Percentiles rank a stretch among this genome's conserved stretches.
Conservation (phyloP, 768 basidiomycete species). For the Phlegmacium glaucopus region DNA sequence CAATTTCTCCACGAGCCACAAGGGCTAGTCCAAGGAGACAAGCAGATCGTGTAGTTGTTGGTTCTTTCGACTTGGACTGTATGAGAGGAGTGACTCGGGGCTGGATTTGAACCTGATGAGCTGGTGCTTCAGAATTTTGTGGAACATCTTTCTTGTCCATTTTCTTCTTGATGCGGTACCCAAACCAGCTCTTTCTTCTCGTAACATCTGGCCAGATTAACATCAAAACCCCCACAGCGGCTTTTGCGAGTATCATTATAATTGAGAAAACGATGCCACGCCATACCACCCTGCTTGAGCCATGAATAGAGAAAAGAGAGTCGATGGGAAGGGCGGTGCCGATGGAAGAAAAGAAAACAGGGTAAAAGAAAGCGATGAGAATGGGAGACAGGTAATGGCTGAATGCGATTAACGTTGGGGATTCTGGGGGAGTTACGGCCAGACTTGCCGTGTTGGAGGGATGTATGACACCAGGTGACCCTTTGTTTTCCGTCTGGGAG, state of each 20-base stretch:
- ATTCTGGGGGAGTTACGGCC: not conserved
- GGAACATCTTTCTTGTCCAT: not conserved
- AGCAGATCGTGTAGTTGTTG: constrained; percentile 24
- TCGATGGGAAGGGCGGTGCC: constrained; percentile 52
- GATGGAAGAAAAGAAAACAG: constrained; percentile 68
- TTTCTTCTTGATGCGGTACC: not conserved
- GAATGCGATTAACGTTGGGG: constrained; percentile 25
- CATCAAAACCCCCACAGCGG: constrained; percentile 44
- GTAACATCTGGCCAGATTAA: constrained; percentile 28
- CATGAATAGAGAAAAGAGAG: constrained; percentile 37
- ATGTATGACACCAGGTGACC: not conserved
- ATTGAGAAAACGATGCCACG: constrained; percentile 53
- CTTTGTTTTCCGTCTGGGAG: not conserved
- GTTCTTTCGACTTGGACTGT: not conserved
- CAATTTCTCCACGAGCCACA: constrained; percentile 69
- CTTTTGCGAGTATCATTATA: constrained; percentile 55
- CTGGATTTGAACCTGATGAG: no score
- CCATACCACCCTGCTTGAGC: constrained; percentile 39
- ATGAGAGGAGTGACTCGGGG: not conserved
- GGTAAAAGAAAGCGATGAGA: constrained; percentile 43
- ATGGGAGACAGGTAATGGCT: constrained; percentile 33
- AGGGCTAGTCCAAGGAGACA: constrained; percentile 53
- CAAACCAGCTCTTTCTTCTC: not conserved
- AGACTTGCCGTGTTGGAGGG: not conserved
- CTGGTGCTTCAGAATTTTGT: not conserved